These are phyloP conservation scores for Didymella segeticola DNA, from an alignment of 2,329 filamentous ascomycete species.

Conservation along the genomic window DNA sequence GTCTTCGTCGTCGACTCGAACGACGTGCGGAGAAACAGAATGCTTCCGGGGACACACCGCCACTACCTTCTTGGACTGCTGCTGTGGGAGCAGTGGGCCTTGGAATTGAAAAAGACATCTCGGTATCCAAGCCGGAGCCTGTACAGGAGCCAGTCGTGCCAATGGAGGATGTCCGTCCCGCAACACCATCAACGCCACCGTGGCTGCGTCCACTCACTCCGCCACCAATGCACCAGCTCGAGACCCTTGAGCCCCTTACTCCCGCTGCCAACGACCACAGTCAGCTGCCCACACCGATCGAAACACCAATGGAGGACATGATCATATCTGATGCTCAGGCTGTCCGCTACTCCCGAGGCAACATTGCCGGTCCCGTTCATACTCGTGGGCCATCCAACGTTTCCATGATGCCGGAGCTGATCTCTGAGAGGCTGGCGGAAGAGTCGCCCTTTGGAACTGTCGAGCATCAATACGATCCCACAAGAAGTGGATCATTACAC, in stretches of 20 bases:
- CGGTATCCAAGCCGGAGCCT: slow-evolving; percentile 56
- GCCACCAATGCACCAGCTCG: slow-evolving; percentile 26
- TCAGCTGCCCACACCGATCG: slow-evolving; percentile 47
- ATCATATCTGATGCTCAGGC: slow-evolving; percentile 58
- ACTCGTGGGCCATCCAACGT: slow-evolving; percentile 58
- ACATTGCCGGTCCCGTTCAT: slow-evolving; percentile 55
- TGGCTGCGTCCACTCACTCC: slow-evolving; percentile 48
- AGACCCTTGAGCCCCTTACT: slow-evolving; percentile 24
- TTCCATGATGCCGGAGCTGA: slow-evolving; percentile 60
- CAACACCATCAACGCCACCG: slow-evolving; percentile 42
- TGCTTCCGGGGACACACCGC: slow-evolving; percentile 61
- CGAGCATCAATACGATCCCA: slow-evolving; percentile 38
- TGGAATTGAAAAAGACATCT: slow-evolving; percentile 64
- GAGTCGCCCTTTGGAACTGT: slow-evolving; percentile 53
- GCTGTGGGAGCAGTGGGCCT: slow-evolving; percentile 53
- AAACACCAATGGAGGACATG: slow-evolving; percentile 54
- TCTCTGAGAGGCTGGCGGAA: slow-evolving; percentile 49
- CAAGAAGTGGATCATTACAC: slow-evolving; percentile 43
- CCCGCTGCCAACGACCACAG: slow-evolving; percentile 30
- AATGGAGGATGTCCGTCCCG: slow-evolving; percentile 57
- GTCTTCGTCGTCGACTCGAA: slow-evolving; percentile 68
- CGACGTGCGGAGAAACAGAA: slow-evolving; percentile 69
- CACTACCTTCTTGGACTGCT: slow-evolving; percentile 64
- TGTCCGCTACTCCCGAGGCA: slow-evolving; percentile 57
- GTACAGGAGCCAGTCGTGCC: slow-evolving; percentile 53